Conservation (phyloP, 164 flowering plant genomes). For the Berberis thunbergii region DNA sequence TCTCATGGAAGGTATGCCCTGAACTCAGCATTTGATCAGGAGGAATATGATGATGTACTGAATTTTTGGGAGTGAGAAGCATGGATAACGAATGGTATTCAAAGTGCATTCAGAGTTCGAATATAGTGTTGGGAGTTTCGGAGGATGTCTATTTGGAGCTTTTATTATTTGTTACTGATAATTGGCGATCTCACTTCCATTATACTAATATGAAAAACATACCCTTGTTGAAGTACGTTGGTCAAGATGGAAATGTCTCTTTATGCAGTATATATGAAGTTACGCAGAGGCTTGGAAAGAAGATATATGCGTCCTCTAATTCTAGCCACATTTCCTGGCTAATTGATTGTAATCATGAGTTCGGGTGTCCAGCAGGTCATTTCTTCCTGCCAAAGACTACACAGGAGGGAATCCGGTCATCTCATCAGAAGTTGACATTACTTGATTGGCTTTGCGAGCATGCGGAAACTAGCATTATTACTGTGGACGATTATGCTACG, state of each 20-base stretch:
- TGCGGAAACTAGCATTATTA: slow-evolving; percentile 10
- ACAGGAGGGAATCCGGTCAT: slow-evolving; percentile 19
- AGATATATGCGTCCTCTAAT: slow-evolving; percentile 11
- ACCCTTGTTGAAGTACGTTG: slow-evolving; percentile 10
- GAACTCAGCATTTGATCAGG: slow-evolving; percentile 29
- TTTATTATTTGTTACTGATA: slow-evolving; percentile 8
- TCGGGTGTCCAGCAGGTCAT: slow-evolving; percentile 8
- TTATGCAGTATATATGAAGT: slow-evolving; percentile 9
- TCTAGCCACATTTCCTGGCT: slow-evolving; percentile 28
- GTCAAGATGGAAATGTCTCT: slow-evolving; percentile 6
- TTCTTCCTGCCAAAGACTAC: slow-evolving; percentile 29
- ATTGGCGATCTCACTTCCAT: slow-evolving; percentile 5
- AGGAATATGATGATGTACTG: slow-evolving; percentile 21
- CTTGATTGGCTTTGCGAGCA: slow-evolving; percentile 25
- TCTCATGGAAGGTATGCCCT: slow-evolving; percentile 36
- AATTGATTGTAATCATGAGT: slow-evolving; percentile 39
- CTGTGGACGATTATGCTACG: slow-evolving; percentile 22
- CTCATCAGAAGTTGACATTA: slow-evolving; percentile 10
- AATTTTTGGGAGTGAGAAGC: slow-evolving; percentile 27
- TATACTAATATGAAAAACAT: slow-evolving; percentile 4
- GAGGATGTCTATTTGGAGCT: slow-evolving; percentile 13
- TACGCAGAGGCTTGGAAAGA: slow-evolving; percentile 1
- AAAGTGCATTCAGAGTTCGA: slow-evolving; percentile 39
- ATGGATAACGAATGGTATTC: slow-evolving; percentile 46
- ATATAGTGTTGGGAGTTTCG: slow-evolving; percentile 28